Base-by-base conservation (phyloP, 2,329 filamentous ascomycete genomes). In the Fusarium siculi region DNA sequence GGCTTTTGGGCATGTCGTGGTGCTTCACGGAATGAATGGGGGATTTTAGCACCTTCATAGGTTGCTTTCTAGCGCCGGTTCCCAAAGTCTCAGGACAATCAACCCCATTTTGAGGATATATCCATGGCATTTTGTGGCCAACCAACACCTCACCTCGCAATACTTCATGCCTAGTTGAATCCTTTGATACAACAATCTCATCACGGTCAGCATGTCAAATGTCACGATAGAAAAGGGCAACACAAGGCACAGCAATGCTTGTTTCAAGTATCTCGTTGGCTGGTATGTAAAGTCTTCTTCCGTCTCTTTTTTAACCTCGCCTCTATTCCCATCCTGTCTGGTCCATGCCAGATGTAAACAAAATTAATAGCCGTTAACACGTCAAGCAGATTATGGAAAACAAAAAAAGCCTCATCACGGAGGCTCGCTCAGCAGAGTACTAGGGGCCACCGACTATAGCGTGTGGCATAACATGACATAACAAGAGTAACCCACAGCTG, bases 301-400 rank as follows among this genome's bases (percentile, higher is more conserved):
- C 69, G 28, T 67, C 60, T 74, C 63, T 66, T 72, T 69, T 77
- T 75, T 76, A 54, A 67, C 61, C 68, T 60, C 62, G 28, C 47
- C 46, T 75, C 75, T 77, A 75, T 76, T 63, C 66, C 64, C 57
- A 63, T 40, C 66, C 68, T 49, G 39, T 68, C 69, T 44, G 68
- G 56, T 53, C 23, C 55, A 61, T 65, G 46, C 66, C 62, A 70
- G 69, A 71, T 72, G 54, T 62, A 63, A 73, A 52, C 66, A 74
- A 64, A 56, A 76, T 76, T 76, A 77, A 72, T 68, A 76, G 70
- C 75, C 75, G 75, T 77, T 77, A 76, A 77, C 70, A 52, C 75
- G 71, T 76, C 69, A 76, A 67, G 67, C 75, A 76, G 75, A 70
- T 71, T 62, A 76, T 66, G 52, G 66, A 77, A 74, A 55, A 63